phyloP scores from a whole-genome alignment of 148 eudicot genomes.

The Diospyros lotus region DNA sequence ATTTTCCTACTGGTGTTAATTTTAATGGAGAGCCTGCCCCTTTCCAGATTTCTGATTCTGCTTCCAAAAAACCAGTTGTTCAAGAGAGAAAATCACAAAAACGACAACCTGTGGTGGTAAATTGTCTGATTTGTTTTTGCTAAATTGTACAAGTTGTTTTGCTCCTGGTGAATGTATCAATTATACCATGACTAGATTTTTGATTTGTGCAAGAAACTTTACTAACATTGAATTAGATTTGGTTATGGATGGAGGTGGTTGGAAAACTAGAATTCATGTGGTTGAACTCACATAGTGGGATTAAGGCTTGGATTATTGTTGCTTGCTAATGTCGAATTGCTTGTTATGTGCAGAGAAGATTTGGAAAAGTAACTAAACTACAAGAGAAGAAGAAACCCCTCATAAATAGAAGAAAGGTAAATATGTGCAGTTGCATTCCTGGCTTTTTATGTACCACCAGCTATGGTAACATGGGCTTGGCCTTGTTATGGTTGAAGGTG shows the following conservation, averaged over 20 bases:
- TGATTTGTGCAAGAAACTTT: conserved; percentile 6
- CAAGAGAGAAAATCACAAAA: conserved; percentile 39
- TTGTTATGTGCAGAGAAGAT: conserved; percentile 35
- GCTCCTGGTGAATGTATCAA: background rate
- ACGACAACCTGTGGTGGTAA: conserved; percentile 51
- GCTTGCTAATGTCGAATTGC: conserved; percentile 8
- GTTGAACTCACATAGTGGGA: too few species aligned
- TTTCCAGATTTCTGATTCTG: conserved; percentile 12
- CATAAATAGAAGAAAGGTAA: conserved; percentile 51
- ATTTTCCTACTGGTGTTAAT: conserved; percentile 30
- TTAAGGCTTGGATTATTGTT: too few species aligned
- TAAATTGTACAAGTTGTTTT: background rate
- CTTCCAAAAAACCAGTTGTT: conserved; percentile 15
- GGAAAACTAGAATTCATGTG: too few species aligned
- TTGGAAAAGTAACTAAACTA: conserved; percentile 34
- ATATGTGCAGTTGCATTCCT: background rate
- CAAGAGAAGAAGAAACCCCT: conserved; percentile 52
- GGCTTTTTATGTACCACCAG: background rate
- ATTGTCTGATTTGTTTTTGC: conserved; percentile 21
- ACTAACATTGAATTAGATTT: conserved; percentile 1
- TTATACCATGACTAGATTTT: background rate
- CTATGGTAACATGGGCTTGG: conserved; percentile 9
- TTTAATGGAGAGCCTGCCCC: conserved; percentile 13
- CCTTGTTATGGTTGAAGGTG: conserved; percentile 37
- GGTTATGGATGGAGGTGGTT: too few species aligned